Evolutionary conservation across 148 eudicot species (phyloP).

Genomic region (Salicornia ramosissima): DNA sequence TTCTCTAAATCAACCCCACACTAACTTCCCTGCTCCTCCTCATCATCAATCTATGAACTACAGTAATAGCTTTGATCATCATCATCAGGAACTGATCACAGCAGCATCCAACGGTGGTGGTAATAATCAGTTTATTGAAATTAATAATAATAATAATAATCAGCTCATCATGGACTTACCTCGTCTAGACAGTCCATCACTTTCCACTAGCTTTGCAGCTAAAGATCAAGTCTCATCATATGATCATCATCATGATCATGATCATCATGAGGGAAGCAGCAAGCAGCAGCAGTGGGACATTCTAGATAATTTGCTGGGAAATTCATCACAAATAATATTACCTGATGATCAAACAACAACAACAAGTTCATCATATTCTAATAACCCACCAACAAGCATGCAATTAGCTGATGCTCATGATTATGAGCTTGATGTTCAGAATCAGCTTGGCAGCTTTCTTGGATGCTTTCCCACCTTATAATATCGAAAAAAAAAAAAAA

Average conservation of each 20-base stretch:
- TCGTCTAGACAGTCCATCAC: conserved; percentile 49
- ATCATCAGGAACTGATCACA: conserved; percentile 23
- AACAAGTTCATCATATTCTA: conserved; percentile 12
- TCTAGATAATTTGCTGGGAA: conserved; percentile 37
- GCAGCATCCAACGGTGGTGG: conserved; percentile 15
- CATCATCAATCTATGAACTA: conserved; percentile 11
- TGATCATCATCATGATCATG: conserved; percentile 25
- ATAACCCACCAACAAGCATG: conserved; percentile 17
- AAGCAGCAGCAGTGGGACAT: conserved; percentile 42
- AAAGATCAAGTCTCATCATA: conserved; percentile 3
- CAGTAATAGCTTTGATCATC: conserved; percentile 16
- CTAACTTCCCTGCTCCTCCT: conserved; percentile 23
- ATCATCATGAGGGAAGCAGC: conserved; percentile 29
- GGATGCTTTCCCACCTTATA: conserved; percentile 53
- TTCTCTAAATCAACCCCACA: conserved; percentile 14
- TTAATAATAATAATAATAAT: no score
- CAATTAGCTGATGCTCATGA: conserved; percentile 30
- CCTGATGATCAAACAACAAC: conserved; percentile 7
- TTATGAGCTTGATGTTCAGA: conserved; percentile 31
- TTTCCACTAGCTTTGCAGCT: conserved; percentile 41
- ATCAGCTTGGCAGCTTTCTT: conserved; percentile 34
- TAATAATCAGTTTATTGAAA: conserved; percentile 9
- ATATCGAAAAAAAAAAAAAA: no score
- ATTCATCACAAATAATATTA: conserved; percentile 21
- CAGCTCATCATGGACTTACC: conserved; percentile 41